Evolutionary conservation across 2,329 filamentous ascomycete genomes (phyloP).

Genomic region (Trichoderma aggressivum): DNA sequence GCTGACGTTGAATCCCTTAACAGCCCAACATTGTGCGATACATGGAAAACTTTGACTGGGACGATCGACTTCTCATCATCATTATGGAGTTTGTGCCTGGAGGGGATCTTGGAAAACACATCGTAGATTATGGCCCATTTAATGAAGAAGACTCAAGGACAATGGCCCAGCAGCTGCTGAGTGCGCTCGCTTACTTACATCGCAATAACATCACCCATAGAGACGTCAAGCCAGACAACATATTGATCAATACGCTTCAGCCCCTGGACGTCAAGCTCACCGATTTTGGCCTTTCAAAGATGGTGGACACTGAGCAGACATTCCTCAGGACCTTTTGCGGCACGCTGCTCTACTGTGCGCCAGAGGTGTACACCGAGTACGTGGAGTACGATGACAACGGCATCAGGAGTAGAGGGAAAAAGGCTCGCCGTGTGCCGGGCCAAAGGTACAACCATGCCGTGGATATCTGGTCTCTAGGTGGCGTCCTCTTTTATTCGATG

Average conservation of each 20-base stretch:
- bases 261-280: constrained; percentile 87
- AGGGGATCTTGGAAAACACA: constrained; percentile 76
- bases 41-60: constrained; percentile 81
- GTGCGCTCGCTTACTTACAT: constrained; percentile 84
- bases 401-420: constrained; percentile 60
- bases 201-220: constrained; percentile 87
- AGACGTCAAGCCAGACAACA: constrained; percentile 99
- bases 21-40: constrained; percentile 88
- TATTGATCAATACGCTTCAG: constrained; percentile 70
- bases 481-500: constrained; percentile 85
- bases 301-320: constrained; percentile 83
- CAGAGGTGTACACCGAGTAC: constrained; percentile 85
- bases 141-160: constrained; percentile 65
- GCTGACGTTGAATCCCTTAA: background rate
- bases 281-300: constrained; percentile 95
- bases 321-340: constrained; percentile 96
- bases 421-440: constrained; percentile 54
- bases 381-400: constrained; percentile 66
- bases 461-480: constrained; percentile 94
- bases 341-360: constrained; percentile 91
- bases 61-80: constrained; percentile 83
- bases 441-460: constrained; percentile 86
- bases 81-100: constrained; percentile 89
- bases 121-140: constrained; percentile 60
- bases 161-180: constrained; percentile 73